Percentiles rank a stretch among this genome's conserved stretches.
These are phyloP conservation scores for Neurospora sp. DNA, from an alignment of 495 filamentous ascomycete genomes.

Conservation along the genomic window DNA sequence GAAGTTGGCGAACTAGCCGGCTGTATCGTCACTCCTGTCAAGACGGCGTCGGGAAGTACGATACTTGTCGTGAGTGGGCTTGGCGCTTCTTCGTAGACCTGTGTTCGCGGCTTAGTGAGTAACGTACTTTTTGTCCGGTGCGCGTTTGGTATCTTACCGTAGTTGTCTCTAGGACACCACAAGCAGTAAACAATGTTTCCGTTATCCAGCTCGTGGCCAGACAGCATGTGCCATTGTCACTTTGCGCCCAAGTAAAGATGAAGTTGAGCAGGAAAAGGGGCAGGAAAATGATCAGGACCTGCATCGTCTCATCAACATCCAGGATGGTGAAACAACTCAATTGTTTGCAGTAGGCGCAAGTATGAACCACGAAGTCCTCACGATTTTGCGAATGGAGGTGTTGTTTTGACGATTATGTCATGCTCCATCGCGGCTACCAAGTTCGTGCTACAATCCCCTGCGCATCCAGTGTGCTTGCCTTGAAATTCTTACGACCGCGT, in stretches of 20 bases:
- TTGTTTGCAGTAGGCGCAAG: too few relatives aligned
- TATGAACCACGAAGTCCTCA: background rate
- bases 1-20: constrained; percentile 12
- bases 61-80: constrained; percentile 6
- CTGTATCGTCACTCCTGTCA: constrained; percentile 13
- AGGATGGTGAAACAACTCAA: background rate
- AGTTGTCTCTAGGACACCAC: constrained; percentile 4
- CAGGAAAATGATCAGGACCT: background rate
- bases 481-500: background rate
- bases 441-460: background rate
- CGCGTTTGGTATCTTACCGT: background rate
- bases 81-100: constrained; percentile 2
- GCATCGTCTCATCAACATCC: background rate
- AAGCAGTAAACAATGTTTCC: constrained; percentile 11
- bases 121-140: background rate
- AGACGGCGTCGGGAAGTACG: constrained; percentile 3
- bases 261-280: background rate
- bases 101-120: background rate
- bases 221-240: constrained; percentile 2
- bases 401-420: background rate
- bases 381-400: background rate
- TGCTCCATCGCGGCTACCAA: background rate
- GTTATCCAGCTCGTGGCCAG: constrained; percentile 11
- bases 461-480: background rate
- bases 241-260: background rate